Base-by-base conservation (phyloP, 140 eudicot genomes). In the Stevia rebaudiana region DNA sequence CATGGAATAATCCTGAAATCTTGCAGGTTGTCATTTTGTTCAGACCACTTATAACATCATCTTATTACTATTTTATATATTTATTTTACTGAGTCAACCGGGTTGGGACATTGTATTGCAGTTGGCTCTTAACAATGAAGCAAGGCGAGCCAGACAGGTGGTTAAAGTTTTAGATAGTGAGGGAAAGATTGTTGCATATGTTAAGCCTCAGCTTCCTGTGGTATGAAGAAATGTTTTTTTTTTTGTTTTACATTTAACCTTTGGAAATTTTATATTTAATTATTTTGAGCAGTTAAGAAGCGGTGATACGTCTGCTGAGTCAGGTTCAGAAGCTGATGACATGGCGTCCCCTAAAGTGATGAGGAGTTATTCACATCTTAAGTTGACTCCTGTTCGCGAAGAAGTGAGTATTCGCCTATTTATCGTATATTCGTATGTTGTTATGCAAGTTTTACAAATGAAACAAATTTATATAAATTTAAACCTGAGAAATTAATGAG, bases 311-410 rank as follows among this genome's bases (percentile, higher is more conserved):
- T 89, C 97, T 55, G 97, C 94, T 0, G 95, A 90, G 66, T 90
- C 97, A 10, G 97, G 97, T 8, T 90, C 95, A 35, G 97, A 90
- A 77, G 97, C 97, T 78, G 97, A 90, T 68, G 97, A 90, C 76
- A 86, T 90, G 55, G 85, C 88, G 56, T 90, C 95, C 8, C 97
- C 97, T 33, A 86, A 86, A 82, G 94, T 94, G 37, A 67, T 48
- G 64, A 84, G 83, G 64, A 86, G 59, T 69, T 90, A 77, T 71
- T 78, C 97, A 21, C 95, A 84, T 54, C 89, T 90, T 76, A 77
- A 86, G 69, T 75, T 86, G 73, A 90, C 97, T 33, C 97, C 97
- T 68, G 97, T 90, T 61, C 94, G 88, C 61, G 97, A 90, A 78
- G 97, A 90, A 75, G 97, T 90, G 74, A 35, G 75, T 58, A 16